phyloP scores from a whole-genome alignment of 208 protist species.

The Porcisia hertigi region DNA sequence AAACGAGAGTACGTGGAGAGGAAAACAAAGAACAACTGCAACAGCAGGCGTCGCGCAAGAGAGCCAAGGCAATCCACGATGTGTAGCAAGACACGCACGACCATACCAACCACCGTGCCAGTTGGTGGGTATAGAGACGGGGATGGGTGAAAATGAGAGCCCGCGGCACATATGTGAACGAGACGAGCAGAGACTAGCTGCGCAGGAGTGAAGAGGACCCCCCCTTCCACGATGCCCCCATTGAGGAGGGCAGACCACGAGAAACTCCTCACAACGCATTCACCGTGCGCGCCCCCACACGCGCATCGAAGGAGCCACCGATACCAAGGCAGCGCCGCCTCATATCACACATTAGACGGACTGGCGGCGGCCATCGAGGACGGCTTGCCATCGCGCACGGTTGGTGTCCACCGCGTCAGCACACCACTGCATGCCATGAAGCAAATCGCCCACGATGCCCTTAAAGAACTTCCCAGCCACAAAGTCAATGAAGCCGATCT shows the following conservation, averaged over 20 bases:
- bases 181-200: not conserved
- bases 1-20: not conserved
- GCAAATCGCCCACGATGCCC: no score
- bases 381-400: conserved; percentile 76
- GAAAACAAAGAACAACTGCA: not conserved
- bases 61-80: not conserved
- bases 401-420: no score
- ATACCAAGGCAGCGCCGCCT: not conserved
- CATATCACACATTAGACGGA: not conserved
- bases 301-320: not conserved
- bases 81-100: not conserved
- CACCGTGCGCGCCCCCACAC: no score
- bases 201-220: not conserved
- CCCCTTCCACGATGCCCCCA: no score
- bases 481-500: conserved; percentile 90
- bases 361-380: conserved; percentile 40
- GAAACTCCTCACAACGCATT: no score
- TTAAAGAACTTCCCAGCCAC: conserved; percentile 72
- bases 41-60: not conserved
- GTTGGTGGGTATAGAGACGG: not conserved
- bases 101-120: not conserved
- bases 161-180: not conserved
- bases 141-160: not conserved
- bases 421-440: no score
- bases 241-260: no score